These are phyloP conservation scores for Sugiyamaella smithiae DNA, from an alignment of 805 yeast species.

Conservation along the genomic window DNA sequence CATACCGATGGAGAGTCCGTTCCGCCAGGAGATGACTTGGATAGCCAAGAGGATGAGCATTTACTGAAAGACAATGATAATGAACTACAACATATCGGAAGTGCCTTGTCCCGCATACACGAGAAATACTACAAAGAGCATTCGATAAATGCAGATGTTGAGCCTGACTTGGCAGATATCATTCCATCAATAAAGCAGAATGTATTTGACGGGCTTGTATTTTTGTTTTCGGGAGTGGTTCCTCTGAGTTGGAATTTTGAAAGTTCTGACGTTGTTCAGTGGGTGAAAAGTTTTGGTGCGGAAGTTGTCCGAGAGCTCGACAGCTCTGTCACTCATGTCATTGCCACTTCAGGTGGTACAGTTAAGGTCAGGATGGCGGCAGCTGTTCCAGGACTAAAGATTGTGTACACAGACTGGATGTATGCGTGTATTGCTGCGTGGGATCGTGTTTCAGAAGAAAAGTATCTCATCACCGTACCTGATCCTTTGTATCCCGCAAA, in stretches of 20 bases:
- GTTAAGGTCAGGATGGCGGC: conserved; percentile 80
- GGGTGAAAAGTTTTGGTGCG: conserved; percentile 94
- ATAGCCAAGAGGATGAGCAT: conserved; percentile 33
- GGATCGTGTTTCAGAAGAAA: conserved; percentile 63
- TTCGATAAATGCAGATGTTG: conserved; percentile 25
- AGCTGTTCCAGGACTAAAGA: conserved; percentile 55
- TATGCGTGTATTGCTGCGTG: conserved; percentile 81
- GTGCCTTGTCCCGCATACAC: conserved; percentile 64
- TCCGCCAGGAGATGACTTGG: background rate
- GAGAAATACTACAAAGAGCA: conserved; percentile 56
- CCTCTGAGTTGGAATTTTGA: conserved; percentile 76
- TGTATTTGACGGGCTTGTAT: conserved; percentile 64
- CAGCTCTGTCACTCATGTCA: conserved; percentile 79
- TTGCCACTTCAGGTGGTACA: conserved; percentile 78
- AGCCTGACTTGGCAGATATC: conserved; percentile 32
- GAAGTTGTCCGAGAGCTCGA: conserved; percentile 67
- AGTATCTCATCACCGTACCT: conserved; percentile 44
- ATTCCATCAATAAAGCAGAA: conserved; percentile 68
- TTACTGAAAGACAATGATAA: conserved; percentile 75
- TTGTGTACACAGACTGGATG: conserved; percentile 92
- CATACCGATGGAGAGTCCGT: conserved; percentile 9
- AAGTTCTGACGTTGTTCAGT: conserved; percentile 80
- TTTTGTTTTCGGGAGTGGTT: conserved; percentile 84
- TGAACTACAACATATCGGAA: conserved; percentile 63
- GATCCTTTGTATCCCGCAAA: conserved; percentile 12